A percentile compares a stretch with the other conserved stretches of the same genome.
Evolutionary conservation across 305 asterid genomes (phyloP).

Genomic region (Galium porrigens): DNA sequence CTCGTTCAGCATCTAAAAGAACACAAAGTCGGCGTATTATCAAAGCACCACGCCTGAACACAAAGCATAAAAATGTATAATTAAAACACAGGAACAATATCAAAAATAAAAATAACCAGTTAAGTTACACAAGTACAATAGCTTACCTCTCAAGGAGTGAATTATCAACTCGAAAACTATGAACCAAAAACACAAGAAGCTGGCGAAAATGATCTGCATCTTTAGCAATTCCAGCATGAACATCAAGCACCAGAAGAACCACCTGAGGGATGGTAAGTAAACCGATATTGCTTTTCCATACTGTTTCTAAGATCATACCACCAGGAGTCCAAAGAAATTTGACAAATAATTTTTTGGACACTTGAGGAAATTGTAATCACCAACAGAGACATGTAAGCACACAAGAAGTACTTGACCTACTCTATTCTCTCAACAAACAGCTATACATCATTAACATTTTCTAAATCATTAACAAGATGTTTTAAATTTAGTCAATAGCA

Average conservation of each 20-base stretch:
- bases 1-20: constrained; percentile 81
- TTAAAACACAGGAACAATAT: background rate
- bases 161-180: constrained; percentile 60
- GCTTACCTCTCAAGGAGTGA: constrained; percentile 91
- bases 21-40: constrained; percentile 84
- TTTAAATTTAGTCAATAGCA: background rate
- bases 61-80: constrained; percentile 15
- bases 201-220: constrained; percentile 73
- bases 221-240: constrained; percentile 93
- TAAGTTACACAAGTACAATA: constrained; percentile 5
- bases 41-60: constrained; percentile 87
- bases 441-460: too few species aligned
- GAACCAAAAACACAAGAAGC: constrained; percentile 61
- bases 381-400: background rate
- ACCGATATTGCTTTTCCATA: background rate
- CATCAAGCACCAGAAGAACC: constrained; percentile 92
- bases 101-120: constrained; percentile 11
- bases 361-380: background rate
- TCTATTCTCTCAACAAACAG: background rate
- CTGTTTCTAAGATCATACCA: background rate
- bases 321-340: background rate
- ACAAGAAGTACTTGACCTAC: background rate
- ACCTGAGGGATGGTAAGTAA: constrained; percentile 32
- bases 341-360: background rate
- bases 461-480: background rate